phyloP scores from a whole-genome alignment of 208 protist genomes.

The Leishmania aethiopica region DNA sequence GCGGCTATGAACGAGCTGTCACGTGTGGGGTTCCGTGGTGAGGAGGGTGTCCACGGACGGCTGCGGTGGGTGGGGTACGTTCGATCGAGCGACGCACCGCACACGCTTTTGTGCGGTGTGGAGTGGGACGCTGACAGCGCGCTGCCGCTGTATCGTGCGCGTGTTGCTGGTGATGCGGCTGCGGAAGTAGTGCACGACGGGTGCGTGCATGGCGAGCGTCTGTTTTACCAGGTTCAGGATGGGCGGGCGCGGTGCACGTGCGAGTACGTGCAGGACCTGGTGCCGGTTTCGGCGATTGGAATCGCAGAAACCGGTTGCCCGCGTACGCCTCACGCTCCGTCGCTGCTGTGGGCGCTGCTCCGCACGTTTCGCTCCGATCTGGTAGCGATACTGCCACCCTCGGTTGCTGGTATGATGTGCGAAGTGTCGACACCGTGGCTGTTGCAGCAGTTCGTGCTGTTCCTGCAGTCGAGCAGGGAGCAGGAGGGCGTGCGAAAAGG shows the following conservation, averaged over 20 bases:
- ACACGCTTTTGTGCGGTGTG: slow-evolving; percentile 54
- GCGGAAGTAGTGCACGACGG: slow-evolving; percentile 31
- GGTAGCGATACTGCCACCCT: slow-evolving; percentile 32
- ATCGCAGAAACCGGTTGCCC: background rate
- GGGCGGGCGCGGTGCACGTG: slow-evolving; percentile 37
- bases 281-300: background rate
- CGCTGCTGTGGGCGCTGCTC: slow-evolving; percentile 40
- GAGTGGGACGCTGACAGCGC: slow-evolving; percentile 49
- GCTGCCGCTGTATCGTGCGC: slow-evolving; percentile 16
- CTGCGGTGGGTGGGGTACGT: slow-evolving; percentile 66
- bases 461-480: slow-evolving; percentile 22
- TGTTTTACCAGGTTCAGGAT: slow-evolving; percentile 47
- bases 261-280: slow-evolving; percentile 46
- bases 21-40: slow-evolving; percentile 35
- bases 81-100: slow-evolving; percentile 39
- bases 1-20: slow-evolving; percentile 19
- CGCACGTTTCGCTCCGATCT: slow-evolving; percentile 32
- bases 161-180: background rate
- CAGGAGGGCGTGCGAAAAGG: slow-evolving; percentile 18
- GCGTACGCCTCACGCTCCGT: slow-evolving; percentile 27
- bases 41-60: slow-evolving; percentile 35
- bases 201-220: slow-evolving; percentile 52
- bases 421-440: slow-evolving; percentile 58
- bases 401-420: slow-evolving; percentile 48
- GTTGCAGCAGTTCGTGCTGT: slow-evolving; percentile 59